Base-by-base conservation (phyloP, 257 asterid genomes). In the Nicotiana sylvestris region DNA sequence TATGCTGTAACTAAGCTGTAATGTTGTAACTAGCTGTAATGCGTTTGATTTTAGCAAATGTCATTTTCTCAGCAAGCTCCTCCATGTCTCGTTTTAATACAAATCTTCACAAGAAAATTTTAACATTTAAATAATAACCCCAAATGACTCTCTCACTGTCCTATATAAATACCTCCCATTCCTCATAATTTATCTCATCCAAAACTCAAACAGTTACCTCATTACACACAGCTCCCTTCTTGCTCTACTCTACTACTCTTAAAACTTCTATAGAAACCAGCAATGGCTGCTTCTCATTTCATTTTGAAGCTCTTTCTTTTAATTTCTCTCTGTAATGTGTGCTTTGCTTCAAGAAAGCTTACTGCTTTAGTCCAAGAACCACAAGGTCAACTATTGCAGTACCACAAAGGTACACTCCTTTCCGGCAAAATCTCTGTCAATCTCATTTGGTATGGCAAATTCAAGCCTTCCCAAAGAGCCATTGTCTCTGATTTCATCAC, bases 331-430 rank as follows among this genome's bases (percentile, higher is more conserved):
- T 81, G 79, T 61, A 81, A 68, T 81, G 65, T 68, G 11, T 78
- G 85, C 27, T 81, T 84, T 53, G 92, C 87, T 9, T 78, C 90
- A 17, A 81, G 92, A 83, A 87, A 65, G 27, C 83, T 84, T 15
- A 67, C n/a, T 55, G 51, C 81, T 4, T 82, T 82, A 51, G 77
- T 57, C 29, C 86, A 83, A 81, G 83, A 89, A 8, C 85, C 65
- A n/a, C 89, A 83, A 81, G 83, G 25, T 70, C 89, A 90, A 78
- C 77, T 91, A 0, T 83, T 93, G 16, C 82, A 83, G 0, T 93
- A 90, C 77, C 98, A 93, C 94, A 89, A 88, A 6, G 98, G 98
- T 33, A 29, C 90, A n/a, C 97, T 93, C n/a, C 93, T 93, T 18
- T 77, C 62, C 7, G 98, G 98, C 56, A 90, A 66, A 70, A 90